Evolutionary conservation across 73 alveolate genomes (phyloP), one percentile per base, ranked within the genome.

Genomic region (Paramecium biaurelia): DNA sequence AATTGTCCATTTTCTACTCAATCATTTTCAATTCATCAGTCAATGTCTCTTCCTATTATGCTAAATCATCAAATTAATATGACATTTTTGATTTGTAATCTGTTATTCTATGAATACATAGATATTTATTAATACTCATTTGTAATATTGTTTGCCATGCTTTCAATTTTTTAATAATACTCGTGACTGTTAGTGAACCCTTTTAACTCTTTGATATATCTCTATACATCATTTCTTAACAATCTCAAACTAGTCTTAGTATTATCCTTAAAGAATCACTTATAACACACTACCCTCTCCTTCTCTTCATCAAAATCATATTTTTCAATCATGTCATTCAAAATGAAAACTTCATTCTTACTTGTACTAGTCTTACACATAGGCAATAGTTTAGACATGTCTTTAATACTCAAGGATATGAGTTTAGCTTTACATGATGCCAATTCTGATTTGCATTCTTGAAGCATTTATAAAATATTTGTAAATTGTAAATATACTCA

Each of bases 261-360:
- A 21, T 76, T 18, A n/a, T 76, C 89, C 89, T 76, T 32, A 24
- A 37, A 20, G 38, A n/a, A 38, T 76, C 20, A 24, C 26, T 18
- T 37, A n/a, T 35, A 24, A 47, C 58, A 47, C 18, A 47, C 18
- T 76, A 76, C 89, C 45, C 70, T 34, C 38, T 76, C 89, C 70
- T 42, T 76, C 89, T 76, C 89, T 30, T 76, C 89, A 37, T 76
- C 89, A 42, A 76, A 76, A 76, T 76, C 89, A 76, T 0, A 76
- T 76, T 76, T 76, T 76, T 76, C 89, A 35, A 76, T 38, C 70
- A 42, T 18, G 47, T 76, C 89, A 42, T 76, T 76, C 34, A 76
- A 38, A 32, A 76, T 15, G 14, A 37, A n/a, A 20, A 76, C 89
- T 5, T 76, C 89, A 12, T 76, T 76, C 37, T 76, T 76, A 10